Evolutionary conservation across 2,329 filamentous ascomycete genomes (phyloP).

Genomic region (Cucurbitaria berberidis): DNA sequence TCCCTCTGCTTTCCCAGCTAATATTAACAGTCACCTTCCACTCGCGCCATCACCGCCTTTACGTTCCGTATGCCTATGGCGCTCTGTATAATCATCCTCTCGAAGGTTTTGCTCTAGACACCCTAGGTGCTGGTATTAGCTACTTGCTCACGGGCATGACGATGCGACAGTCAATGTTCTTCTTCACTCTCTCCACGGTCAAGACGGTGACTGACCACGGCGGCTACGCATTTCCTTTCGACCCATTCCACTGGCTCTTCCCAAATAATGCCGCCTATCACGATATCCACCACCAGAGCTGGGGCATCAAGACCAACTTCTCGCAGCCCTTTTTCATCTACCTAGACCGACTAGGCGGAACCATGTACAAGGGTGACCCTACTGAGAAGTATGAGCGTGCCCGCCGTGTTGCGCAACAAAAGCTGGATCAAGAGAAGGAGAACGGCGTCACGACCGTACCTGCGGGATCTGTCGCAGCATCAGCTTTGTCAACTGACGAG

Average conservation of each 20-base stretch:
- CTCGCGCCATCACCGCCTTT: constrained; percentile 93
- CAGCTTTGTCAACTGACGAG: constrained; percentile 31
- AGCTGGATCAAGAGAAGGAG: constrained; percentile 58
- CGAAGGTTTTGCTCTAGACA: constrained; percentile 93
- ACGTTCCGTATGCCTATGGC: constrained; percentile 96
- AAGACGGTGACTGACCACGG: constrained; percentile 99
- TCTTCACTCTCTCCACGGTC: constrained; percentile 87
- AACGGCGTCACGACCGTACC: constrained; percentile 24
- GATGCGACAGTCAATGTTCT: constrained; percentile 83
- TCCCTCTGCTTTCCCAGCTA: background rate
- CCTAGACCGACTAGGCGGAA: constrained; percentile 85
- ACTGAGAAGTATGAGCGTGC: constrained; percentile 64
- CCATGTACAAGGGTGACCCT: constrained; percentile 75
- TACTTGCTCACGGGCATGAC: constrained; percentile 85
- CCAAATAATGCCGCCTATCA: constrained; percentile 97
- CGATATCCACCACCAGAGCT: constrained; percentile 98
- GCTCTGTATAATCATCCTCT: constrained; percentile 96
- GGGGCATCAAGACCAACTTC: constrained; percentile 97
- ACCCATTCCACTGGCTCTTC: constrained; percentile 88
- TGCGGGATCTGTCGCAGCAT: constrained; percentile 17
- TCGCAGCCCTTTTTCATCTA: constrained; percentile 93
- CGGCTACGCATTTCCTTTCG: constrained; percentile 93
- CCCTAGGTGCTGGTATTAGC: constrained; percentile 80
- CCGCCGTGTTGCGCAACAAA: constrained; percentile 62
- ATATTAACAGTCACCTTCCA: constrained; percentile 75